phyloP scores from a whole-genome alignment of 1,139 yeast genomes.

The Blastobotrys illinoisensis region DNA sequence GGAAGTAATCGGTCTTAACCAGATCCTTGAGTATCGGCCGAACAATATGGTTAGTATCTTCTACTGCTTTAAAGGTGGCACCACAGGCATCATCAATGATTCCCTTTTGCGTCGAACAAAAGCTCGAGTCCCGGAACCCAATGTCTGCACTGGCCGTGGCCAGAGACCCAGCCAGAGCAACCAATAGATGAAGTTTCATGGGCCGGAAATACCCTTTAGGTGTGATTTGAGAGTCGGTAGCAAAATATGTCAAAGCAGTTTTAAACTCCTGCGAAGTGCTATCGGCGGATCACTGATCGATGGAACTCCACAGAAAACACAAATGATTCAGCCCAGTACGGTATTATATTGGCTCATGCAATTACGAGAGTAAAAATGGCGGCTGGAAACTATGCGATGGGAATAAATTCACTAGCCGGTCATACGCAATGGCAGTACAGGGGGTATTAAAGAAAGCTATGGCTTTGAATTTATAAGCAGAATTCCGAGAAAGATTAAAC shows the following conservation, averaged over 20 bases:
- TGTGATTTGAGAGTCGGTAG: background rate
- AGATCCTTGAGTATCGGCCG: conserved; percentile 52
- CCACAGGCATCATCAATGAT: conserved; percentile 40
- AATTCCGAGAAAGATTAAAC: background rate
- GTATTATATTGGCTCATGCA: background rate
- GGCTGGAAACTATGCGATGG: background rate
- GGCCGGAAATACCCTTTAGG: background rate
- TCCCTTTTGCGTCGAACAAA: conserved; percentile 16
- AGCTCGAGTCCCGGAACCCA: conserved; percentile 17
- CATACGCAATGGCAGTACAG: background rate
- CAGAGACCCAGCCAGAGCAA: background rate
- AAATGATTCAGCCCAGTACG: background rate
- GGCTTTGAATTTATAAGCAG: background rate
- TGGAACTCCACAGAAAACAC: background rate
- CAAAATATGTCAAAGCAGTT: background rate
- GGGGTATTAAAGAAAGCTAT: background rate
- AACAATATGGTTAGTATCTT: conserved; percentile 44
- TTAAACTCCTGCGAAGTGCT: background rate
- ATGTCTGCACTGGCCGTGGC: background rate
- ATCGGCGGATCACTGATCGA: background rate
- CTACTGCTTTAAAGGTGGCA: conserved; percentile 50
- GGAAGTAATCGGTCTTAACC: conserved; percentile 50
- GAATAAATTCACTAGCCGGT: background rate
- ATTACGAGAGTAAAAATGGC: background rate
- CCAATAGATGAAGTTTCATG: background rate